Percentiles rank a stretch among this genome's conserved stretches.
Evolutionary conservation across 805 yeast species (phyloP).

Genomic region (Schwanniomyces pseudopolymorphus): DNA sequence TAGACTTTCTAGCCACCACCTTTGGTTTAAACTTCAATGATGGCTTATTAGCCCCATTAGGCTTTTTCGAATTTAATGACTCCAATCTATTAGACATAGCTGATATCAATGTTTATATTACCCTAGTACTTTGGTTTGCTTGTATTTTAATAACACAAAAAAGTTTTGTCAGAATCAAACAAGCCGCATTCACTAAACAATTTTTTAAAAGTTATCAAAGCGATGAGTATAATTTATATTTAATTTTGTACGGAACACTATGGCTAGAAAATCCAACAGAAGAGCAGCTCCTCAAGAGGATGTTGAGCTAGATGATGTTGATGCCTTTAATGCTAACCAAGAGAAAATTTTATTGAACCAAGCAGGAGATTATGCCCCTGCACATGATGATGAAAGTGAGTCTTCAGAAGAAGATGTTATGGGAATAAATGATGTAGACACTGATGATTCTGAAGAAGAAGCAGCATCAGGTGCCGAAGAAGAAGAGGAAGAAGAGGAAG

Average conservation of each 20-base stretch:
- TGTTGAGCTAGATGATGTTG: conserved; percentile 63
- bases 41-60: conserved; percentile 38
- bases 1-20: conserved; percentile 77
- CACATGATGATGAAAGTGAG: conserved; percentile 32
- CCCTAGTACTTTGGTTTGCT: background rate
- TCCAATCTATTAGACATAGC: conserved; percentile 43
- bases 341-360: conserved; percentile 57
- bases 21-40: conserved; percentile 81
- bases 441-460: conserved; percentile 41
- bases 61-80: conserved; percentile 36
- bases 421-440: conserved; percentile 12
- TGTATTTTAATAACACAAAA: conserved; percentile 4
- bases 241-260: conserved; percentile 5
- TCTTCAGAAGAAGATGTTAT: conserved; percentile 60
- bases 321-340: conserved; percentile 59
- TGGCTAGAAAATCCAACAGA: conserved; percentile 19
- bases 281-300: conserved; percentile 11
- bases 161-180: background rate
- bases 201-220: conserved; percentile 1
- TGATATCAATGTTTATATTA: background rate
- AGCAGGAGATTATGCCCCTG: conserved; percentile 47
- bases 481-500: conserved; percentile 26
- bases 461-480: conserved; percentile 19
- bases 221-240: background rate
- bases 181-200: conserved; percentile 4